Base-by-base conservation (phyloP, 495 filamentous ascomycete genomes). In the Lophiostoma macrostomum region DNA sequence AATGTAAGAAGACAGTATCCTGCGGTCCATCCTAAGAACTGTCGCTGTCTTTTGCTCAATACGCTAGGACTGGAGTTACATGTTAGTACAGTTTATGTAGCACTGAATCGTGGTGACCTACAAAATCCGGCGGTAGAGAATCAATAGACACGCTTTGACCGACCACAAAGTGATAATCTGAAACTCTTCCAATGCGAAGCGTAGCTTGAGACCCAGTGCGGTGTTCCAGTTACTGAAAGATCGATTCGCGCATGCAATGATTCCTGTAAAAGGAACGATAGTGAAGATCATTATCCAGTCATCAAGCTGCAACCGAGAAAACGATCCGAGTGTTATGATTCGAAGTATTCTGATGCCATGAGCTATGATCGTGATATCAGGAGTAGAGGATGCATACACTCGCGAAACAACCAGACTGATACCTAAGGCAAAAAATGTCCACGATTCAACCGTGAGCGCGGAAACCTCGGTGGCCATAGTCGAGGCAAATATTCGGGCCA, bases 261-360 rank as follows among this genome's bases (percentile, higher is more conserved):
- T 63, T n/a, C 67, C 71, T 6, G 80, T 61, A 34, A 51, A 61
- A 5, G 58, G 46, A 35, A 61, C 64, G 48, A 82, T 69, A 10
- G 75, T 76, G 30, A 74, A 64, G 0, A 76, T 53, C 80, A 84
- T 84, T 10, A 83, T 46, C 66, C 73, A 83, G 53, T 85, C 82
- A 53, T 85, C 80, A 5, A 68, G 30, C 56, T 82, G 76, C 23
- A 81, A 62, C n/a, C 70, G 68, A 12, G 59, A 72, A 16, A 71
- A 53, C 0, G 70, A 68, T 4, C 76, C 72, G 13, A 81, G 65
- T 28, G 75, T 70, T 6, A 80, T 45, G 13, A 30, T 44, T 4
- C 68, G 61, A 1, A 63, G 67, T 20, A 64, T 53, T 56, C 59
- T 62, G 13, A 4, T 1, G n/a, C 23, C 14, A 28, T 12, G 14